Evolutionary conservation across 2,329 filamentous ascomycete species (phyloP), one percentile per base, ranked within the genome.

Genomic region (Cyclaneusma minus): DNA sequence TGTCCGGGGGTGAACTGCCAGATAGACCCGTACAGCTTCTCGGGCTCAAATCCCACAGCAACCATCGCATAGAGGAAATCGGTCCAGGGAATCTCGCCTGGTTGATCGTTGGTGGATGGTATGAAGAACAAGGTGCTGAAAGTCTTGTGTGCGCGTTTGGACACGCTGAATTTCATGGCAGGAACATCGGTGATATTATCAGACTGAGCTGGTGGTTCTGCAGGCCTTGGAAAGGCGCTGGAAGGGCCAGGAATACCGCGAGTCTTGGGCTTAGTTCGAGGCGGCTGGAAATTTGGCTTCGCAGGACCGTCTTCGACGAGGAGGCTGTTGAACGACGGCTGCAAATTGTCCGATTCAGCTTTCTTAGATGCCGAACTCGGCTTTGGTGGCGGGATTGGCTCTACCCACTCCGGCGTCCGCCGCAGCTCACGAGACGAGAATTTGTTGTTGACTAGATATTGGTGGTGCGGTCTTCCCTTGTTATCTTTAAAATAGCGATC

Each of bases 1-100:
- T 12, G 28, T 0, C 18, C 21, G 3, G 60, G 60, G 9, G 48
- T 51, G 33, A 74, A 74, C 7, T 69, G 61, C 69, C 69, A 75
- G 0, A 61, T 60, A 1, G 63, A 72, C 0, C 67, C 65, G 31
- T 70, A 68, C 0, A 72, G 50, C 44, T 75, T 72, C 43, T 67
- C 48, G 0, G 55, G 54, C 0, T 38, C 32, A 28, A 74, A 70
- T 0, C 65, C 68, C 0, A 52, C 50, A 0, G 49, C 48, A 0
- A 37, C 34, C 57, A 71, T 60, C 0, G 64, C 63, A 30, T 59
- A 55, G 3, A 68, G 37, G 31, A 69, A 63, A 26, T 69, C 62
- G 3, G 35, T 43, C 66, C 64, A 71, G 0, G 51, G 17, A 1
- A 70, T 35, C 35, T 68, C 65, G 3, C 59, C 58, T 0, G 57